Conservation (phyloP, 257 asterid genomes). For the Scutellaria galericulata region DNA sequence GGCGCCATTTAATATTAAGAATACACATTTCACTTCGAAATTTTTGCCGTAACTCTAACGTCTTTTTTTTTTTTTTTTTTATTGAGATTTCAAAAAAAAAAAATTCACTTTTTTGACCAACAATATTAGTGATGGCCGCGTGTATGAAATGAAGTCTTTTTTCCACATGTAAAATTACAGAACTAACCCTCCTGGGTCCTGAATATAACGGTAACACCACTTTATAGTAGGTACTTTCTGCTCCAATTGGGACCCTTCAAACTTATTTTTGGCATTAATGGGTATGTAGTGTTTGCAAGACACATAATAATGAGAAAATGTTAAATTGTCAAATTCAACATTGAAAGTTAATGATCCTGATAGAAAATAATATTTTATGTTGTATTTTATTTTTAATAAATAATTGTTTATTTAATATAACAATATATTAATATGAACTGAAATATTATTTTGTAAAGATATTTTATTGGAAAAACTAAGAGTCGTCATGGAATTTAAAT, state of each 20-base stretch:
- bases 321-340: too few relatives aligned
- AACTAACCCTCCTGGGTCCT: conserved; percentile 34
- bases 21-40: conserved; percentile 35
- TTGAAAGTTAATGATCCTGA: too few relatives aligned
- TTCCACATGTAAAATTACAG: conserved; percentile 32
- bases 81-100: not conserved
- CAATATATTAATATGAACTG: too few relatives aligned
- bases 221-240: conserved; percentile 18
- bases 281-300: not conserved
- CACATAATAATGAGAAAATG: too few relatives aligned
- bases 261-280: conserved; percentile 24
- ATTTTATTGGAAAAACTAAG: too few relatives aligned
- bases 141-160: conserved; percentile 21
- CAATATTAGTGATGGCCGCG: conserved; percentile 38
- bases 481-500: too few relatives aligned
- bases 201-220: conserved; percentile 47
- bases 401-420: too few relatives aligned
- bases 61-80: conserved; percentile 33
- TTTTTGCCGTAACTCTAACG: conserved; percentile 63
- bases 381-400: too few relatives aligned
- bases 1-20: conserved; percentile 40
- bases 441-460: too few relatives aligned
- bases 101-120: conserved; percentile 22
- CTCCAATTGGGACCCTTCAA: conserved; percentile 10
- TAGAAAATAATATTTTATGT: too few relatives aligned